Percentiles rank a stretch among this genome's conserved stretches.
These are phyloP conservation scores for Tylopilus intermedius DNA, from an alignment of 768 basidiomycete species.

Conservation along the genomic window DNA sequence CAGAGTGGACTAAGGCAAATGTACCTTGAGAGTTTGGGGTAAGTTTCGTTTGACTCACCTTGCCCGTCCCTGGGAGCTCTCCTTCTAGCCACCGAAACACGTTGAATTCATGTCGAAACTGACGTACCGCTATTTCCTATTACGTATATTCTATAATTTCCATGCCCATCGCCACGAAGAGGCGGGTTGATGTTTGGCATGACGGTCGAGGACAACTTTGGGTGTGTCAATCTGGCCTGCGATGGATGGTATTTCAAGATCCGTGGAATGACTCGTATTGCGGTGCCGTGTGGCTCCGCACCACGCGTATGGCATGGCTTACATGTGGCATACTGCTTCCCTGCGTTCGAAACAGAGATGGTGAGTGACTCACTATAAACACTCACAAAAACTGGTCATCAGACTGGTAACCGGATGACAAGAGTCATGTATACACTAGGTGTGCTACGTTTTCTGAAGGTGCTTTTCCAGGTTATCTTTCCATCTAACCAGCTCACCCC, in stretches of 20 bases:
- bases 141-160: slow-evolving; percentile 43
- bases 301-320: no score
- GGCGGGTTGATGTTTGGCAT: slow-evolving; percentile 2
- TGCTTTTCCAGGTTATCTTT: no score
- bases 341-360: no score
- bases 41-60: slow-evolving; percentile 26
- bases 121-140: slow-evolving; percentile 51
- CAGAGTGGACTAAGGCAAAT: slow-evolving; percentile 43
- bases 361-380: no score
- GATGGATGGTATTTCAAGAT: no score
- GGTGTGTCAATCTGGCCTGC: neutral
- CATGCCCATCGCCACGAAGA: slow-evolving; percentile 43
- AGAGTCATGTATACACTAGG: no score
- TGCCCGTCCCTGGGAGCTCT: slow-evolving; percentile 32
- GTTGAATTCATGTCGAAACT: neutral
- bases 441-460: no score
- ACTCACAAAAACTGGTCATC: no score
- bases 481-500: slow-evolving; percentile 30
- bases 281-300: neutral
- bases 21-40: neutral
- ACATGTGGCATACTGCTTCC: no score
- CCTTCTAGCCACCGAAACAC: neutral
- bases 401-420: no score
- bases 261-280: neutral
- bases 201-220: neutral